Conservation (phyloP, 1,284 basidiomycete species). For the Neolentinus lepideus region DNA sequence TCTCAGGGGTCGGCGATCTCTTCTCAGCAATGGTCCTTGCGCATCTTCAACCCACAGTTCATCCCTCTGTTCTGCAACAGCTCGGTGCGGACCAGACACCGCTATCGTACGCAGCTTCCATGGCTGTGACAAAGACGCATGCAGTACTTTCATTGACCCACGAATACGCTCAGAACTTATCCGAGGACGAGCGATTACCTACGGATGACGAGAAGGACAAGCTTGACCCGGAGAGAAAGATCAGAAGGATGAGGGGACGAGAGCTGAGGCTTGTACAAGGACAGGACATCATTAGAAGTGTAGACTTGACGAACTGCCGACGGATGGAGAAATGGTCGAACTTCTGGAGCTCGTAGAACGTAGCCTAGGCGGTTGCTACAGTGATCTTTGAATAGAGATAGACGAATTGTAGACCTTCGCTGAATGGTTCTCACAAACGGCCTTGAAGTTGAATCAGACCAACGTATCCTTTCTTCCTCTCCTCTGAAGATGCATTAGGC, state of each 20-base stretch:
- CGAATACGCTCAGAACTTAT: constrained; percentile 44
- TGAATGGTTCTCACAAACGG: too few relatives aligned
- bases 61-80: constrained; percentile 7
- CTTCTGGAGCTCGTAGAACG: background rate
- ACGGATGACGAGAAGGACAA: constrained; percentile 74
- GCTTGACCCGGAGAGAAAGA: constrained; percentile 55
- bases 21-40: constrained; percentile 92
- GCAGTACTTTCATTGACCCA: constrained; percentile 76
- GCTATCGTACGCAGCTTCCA: constrained; percentile 54
- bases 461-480: too few relatives aligned
- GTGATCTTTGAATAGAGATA: too few relatives aligned
- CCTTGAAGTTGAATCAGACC: too few relatives aligned
- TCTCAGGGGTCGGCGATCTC: constrained; percentile 94
- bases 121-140: constrained; percentile 81
- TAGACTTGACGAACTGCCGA: background rate
- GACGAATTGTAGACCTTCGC: too few relatives aligned
- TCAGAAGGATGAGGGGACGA: constrained; percentile 69
- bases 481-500: too few relatives aligned
- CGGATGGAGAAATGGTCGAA: background rate
- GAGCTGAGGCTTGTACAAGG: constrained; percentile 80
- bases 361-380: too few relatives aligned
- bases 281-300: constrained; percentile 40
- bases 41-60: constrained; percentile 50
- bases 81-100: constrained; percentile 21
- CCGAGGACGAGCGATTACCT: constrained; percentile 43